Percentiles rank a stretch among this genome's conserved stretches.
phyloP scores from a whole-genome alignment of 257 asterid species.

The Solanum bulbocastanum region DNA sequence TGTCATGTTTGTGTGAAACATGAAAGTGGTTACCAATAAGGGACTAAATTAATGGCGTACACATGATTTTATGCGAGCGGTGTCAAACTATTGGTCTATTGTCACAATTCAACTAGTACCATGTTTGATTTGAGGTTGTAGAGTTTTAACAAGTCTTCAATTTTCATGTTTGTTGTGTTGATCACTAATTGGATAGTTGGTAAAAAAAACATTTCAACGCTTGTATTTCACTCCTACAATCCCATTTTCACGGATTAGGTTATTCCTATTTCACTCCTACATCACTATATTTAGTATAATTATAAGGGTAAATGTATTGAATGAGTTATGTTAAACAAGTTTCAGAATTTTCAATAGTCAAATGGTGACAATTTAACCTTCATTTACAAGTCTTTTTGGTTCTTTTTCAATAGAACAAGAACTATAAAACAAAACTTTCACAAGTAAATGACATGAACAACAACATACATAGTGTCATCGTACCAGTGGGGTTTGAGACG shows the following conservation, averaged over 20 bases:
- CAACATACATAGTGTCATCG: rapidly evolving
- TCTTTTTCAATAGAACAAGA: not conserved
- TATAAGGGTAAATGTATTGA: not conserved
- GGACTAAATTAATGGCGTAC: too few species aligned
- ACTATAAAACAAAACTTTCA: not conserved
- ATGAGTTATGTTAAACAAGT: not conserved
- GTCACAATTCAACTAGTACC: not conserved
- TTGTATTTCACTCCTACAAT: not conserved
- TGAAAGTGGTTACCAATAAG: not conserved
- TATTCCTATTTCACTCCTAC: not conserved
- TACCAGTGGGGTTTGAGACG: not conserved
- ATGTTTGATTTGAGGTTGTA: not conserved
- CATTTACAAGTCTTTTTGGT: not conserved
- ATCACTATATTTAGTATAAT: not conserved
- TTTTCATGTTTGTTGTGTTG: not conserved
- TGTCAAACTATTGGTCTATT: not conserved
- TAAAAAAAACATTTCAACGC: not conserved
- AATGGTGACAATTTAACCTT: not conserved
- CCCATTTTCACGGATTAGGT: not conserved
- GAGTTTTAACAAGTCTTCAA: not conserved
- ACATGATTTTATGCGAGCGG: not conserved
- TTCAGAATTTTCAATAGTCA: not conserved
- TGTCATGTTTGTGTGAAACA: not conserved
- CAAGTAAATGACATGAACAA: not conserved
- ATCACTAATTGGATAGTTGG: not conserved